Evolutionary conservation across 306 rosid species (phyloP).

Genomic region (Purshia tridentata): DNA sequence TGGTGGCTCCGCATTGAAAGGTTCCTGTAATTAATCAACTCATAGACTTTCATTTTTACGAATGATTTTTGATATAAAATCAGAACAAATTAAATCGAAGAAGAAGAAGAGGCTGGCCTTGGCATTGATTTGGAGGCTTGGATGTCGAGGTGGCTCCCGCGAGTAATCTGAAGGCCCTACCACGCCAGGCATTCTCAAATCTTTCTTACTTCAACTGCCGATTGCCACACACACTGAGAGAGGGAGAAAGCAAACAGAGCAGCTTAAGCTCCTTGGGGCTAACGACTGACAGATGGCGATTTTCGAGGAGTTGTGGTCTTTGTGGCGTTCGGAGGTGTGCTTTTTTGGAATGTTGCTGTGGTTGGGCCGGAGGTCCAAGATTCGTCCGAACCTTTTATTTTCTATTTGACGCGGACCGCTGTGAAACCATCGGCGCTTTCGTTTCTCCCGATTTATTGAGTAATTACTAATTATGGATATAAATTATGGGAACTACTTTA

Average conservation of each 20-base stretch:
- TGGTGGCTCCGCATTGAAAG: slow-evolving; percentile 88
- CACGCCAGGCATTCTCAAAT: slow-evolving; percentile 58
- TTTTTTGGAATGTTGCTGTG: not conserved
- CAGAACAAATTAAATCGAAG: not conserved
- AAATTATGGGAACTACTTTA: too few species aligned
- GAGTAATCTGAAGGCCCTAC: slow-evolving; percentile 74
- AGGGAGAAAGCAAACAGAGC: not conserved
- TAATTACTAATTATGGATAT: too few species aligned
- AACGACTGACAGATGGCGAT: not conserved
- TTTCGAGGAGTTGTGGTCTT: not conserved
- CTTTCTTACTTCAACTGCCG: not conserved
- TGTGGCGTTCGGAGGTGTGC: not conserved
- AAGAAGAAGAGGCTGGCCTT: slow-evolving; percentile 35
- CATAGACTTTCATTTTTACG: too few species aligned
- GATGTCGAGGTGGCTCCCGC: slow-evolving; percentile 65
- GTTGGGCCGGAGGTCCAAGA: not conserved
- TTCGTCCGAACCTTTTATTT: not conserved
- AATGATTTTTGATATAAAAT: not conserved
- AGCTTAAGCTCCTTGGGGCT: not conserved
- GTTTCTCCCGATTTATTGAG: not conserved
- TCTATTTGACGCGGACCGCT: not conserved
- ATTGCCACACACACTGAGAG: not conserved
- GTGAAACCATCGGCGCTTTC: not conserved
- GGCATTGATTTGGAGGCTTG: slow-evolving; percentile 60
- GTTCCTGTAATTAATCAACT: slow-evolving; percentile 56